These are phyloP conservation scores for Clitopilus hobsonii DNA, from an alignment of 768 basidiomycete species.

Conservation along the genomic window DNA sequence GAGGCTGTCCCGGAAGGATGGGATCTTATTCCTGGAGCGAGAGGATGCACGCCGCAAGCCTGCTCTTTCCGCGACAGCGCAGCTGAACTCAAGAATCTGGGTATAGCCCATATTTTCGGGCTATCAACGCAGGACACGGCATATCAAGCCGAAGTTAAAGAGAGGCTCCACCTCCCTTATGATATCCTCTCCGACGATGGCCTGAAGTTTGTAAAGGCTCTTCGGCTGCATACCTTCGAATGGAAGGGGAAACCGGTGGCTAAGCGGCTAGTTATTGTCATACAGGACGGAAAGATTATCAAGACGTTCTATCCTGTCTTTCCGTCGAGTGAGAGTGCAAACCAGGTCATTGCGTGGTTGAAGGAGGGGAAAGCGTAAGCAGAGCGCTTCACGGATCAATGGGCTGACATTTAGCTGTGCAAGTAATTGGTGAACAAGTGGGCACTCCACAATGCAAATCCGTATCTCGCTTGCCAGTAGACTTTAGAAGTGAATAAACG, in stretches of 20 bases:
- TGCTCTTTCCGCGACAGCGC: conserved; percentile 17
- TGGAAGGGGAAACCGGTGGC: conserved; percentile 14
- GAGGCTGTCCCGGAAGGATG: conserved; percentile 13
- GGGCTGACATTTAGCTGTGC: not conserved
- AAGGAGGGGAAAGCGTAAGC: conserved; percentile 5
- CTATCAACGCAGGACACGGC: conserved; percentile 16
- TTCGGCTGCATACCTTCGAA: conserved; percentile 15
- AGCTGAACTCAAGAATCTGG: conserved; percentile 12
- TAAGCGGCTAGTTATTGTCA: conserved; percentile 12
- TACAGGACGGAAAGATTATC: conserved; percentile 14
- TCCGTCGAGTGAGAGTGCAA: conserved; percentile 13
- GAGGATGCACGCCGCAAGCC: conserved; percentile 18
- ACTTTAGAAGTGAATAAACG: no score
- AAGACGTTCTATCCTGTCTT: conserved; percentile 17
- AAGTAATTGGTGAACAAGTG: not conserved
- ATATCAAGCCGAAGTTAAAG: conserved; percentile 16
- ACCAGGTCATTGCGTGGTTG: conserved; percentile 15
- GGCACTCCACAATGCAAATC: not conserved
- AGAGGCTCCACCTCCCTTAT: conserved; percentile 16
- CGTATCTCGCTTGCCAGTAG: not conserved
- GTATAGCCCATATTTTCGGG: conserved; percentile 16
- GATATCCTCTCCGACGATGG: conserved; percentile 15
- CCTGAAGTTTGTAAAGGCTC: conserved; percentile 9
- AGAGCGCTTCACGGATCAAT: not conserved
- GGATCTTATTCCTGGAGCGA: conserved; percentile 18